Evolutionary conservation across 306 rosid genomes (phyloP), one percentile per base, ranked within the genome.

Genomic region (Spatholobus suberectus): DNA sequence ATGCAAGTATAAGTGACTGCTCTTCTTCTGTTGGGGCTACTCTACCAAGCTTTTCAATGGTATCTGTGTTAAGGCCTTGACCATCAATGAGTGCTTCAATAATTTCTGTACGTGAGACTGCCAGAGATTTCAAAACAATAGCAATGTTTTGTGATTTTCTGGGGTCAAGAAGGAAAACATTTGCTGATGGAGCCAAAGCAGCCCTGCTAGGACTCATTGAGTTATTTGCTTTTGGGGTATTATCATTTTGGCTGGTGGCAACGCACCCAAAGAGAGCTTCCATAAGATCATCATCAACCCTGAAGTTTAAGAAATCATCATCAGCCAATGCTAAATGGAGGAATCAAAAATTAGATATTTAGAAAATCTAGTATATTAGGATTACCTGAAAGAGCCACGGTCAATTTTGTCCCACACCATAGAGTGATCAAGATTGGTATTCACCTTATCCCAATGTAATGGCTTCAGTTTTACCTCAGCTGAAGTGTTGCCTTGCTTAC

Each of bases 391-490:
- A 23, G 99, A 94, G 18, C 97, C 98, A 12, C 83, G 86, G 75
- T 73, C 90, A 21, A 91, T 85, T 82, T 90, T 96, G 86, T 96
- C 94, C 99, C 99, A 96, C 38, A 96, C 98, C 99, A 94, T 94
- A 44, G 99, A 96, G 84, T 89, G 97, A 38, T 92, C 91, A 27
- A 87, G 73, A 77, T 92, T 87, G 18, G 92, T 89, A 70, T 80
- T 94, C 82, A 92, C 91, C 82, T 94, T 96, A 75, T 96, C 99
- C 98, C 99, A 91, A 81, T 94, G 98, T 80, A 94, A 61, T 12
- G 98, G 95, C 92, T 92, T 94, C 85, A 96, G 35, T 73, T 91
- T 92, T 13, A 94, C 93, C 43, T 62, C 88, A 24, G 85, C 71
- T 29, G 90, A 86, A 80, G 87, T 49, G 37, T 78, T 88, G 21